These are phyloP conservation scores for Xerocomus nothofagi DNA, from an alignment of 1,284 basidiomycete species.

Conservation along the genomic window DNA sequence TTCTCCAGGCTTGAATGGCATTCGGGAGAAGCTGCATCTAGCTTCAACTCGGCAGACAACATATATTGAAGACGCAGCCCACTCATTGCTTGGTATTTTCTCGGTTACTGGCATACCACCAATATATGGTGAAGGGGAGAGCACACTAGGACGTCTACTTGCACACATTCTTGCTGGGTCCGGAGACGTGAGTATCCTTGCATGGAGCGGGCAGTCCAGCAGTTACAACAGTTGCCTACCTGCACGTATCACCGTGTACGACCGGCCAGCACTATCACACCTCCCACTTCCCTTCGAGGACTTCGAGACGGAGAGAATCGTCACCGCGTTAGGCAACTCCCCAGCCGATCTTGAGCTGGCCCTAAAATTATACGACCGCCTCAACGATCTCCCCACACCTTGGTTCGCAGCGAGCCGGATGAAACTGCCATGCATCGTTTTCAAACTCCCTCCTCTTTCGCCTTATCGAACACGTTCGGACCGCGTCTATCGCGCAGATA, in stretches of 20 bases:
- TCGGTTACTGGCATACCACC: neutral
- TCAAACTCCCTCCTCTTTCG: neutral
- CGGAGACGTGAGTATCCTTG: neutral
- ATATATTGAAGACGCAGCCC: neutral
- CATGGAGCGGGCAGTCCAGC: neutral
- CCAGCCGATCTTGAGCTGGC: neutral
- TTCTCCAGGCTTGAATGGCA: neutral
- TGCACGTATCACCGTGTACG: neutral
- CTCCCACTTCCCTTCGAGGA: neutral
- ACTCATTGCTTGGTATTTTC: neutral
- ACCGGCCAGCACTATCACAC: neutral
- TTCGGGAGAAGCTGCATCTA: slow-evolving; percentile 1
- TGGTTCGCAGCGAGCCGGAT: neutral
- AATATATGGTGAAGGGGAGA: neutral
- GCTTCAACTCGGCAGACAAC: neutral
- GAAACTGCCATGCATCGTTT: neutral
- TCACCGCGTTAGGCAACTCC: neutral
- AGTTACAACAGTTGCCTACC: neutral
- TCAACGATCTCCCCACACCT: neutral
- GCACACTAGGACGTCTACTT: neutral
- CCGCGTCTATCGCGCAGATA: neutral
- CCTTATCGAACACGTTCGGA: neutral
- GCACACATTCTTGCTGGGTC: neutral
- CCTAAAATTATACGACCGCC: neutral
- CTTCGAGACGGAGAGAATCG: neutral